Base-by-base conservation (phyloP, 208 protist species). In the Leishmania turanica region DNA sequence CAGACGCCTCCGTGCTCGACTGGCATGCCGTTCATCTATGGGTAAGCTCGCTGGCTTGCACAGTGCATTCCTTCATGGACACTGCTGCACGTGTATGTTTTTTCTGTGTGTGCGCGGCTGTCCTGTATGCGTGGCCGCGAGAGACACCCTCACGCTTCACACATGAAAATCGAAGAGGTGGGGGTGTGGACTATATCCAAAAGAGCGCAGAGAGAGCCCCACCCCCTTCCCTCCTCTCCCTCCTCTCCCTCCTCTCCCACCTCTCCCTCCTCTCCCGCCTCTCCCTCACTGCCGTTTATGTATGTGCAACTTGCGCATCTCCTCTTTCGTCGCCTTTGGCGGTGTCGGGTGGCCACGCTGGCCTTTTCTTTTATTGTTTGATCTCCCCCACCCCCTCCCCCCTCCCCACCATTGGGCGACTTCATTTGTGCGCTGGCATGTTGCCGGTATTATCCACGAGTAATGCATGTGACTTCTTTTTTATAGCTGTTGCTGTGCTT, bases 401-500 rank as follows among this genome's bases (percentile, higher is more conserved):
- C 56, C 5, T 31, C 51, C 6, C 17, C 4, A 5, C 21, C 9
- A 9, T n/a, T 45, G 11, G 19, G 49, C 1, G 40, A 49, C 6
- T 27, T 42, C 0, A 19, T 70, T 37, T 68, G 31, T 70, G 40
- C 0, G 34, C 45, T 49, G 9, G 7, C 40, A 49, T 31, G 65
- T 31, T 70, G 37, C 40, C 21, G 65, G 37, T 70, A 1, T 24
- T 45, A 47, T 70, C 13, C 65, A 70, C 31, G 37, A 49, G 37
- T 2, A 49, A 3, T 24, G 65, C 65, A 42, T 70, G 65, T 45
- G 17, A 21, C 21, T 74, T 53, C 34, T 0, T 56, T 56, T 31
- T 54, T 34, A 5, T 79, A 56, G 34, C n/a, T 79, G 27, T 70
- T 51, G 5, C n/a, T 74, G 27, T 75, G 24, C 54, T 3, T 84